phyloP scores from a whole-genome alignment of 1,139 yeast species.

The Yamadazyma mexicana region DNA sequence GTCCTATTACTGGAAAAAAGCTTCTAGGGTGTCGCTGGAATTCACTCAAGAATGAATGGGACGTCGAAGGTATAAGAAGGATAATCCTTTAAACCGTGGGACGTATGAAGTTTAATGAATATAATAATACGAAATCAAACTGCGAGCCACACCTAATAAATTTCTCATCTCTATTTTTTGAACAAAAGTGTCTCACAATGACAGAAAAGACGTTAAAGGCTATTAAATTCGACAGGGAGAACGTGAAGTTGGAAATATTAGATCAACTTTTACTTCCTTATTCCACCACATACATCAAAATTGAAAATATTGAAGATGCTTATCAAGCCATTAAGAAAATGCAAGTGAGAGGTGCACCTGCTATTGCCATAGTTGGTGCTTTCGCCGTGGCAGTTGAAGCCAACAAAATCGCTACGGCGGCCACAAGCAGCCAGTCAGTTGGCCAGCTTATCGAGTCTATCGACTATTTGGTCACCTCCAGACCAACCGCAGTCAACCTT shows the following conservation, averaged over 20 bases:
- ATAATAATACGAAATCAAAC: background rate
- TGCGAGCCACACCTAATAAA: conserved; percentile 3
- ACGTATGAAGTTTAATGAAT: conserved; percentile 1
- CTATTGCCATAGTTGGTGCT: conserved; percentile 93
- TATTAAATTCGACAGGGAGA: conserved; percentile 58
- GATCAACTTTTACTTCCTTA: conserved; percentile 87
- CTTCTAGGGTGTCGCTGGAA: conserved; percentile 74
- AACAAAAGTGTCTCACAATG: conserved; percentile 1
- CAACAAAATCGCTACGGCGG: conserved; percentile 17
- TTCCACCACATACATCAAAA: conserved; percentile 63
- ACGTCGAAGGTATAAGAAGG: conserved; percentile 71
- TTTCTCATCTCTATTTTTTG: background rate
- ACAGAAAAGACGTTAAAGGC: conserved; percentile 51
- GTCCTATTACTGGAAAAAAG: conserved; percentile 80
- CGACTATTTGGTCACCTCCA: conserved; percentile 67
- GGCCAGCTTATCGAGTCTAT: conserved; percentile 46
- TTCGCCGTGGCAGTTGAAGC: conserved; percentile 79
- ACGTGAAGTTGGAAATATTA: conserved; percentile 55
- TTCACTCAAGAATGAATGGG: conserved; percentile 60
- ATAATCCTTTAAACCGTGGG: conserved; percentile 49
- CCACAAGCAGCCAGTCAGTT: conserved; percentile 19
- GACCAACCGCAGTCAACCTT: conserved; percentile 96
- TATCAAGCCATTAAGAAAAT: conserved; percentile 77
- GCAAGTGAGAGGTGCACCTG: conserved; percentile 99
- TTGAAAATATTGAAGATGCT: conserved; percentile 68